Conservation (phyloP, 2,329 filamentous ascomycete genomes). For the Monilinia fructigena region DNA sequence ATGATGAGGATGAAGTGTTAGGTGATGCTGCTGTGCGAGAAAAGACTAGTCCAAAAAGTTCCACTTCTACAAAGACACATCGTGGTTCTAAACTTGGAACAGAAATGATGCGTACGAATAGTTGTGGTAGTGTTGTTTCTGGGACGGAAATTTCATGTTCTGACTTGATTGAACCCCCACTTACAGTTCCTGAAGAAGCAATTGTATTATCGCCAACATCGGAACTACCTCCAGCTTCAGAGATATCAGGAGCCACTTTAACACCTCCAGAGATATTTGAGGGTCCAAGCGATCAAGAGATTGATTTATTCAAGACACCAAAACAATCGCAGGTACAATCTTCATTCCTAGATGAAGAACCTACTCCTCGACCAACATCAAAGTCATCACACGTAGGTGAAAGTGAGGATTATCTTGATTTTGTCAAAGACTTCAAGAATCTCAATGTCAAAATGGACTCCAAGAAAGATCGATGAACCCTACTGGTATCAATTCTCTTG, state of each 20-base stretch:
- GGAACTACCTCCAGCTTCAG: conserved; percentile 33
- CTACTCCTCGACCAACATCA: conserved; percentile 11
- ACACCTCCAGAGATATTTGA: conserved; percentile 37
- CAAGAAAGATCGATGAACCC: conserved; percentile 1
- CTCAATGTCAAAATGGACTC: not conserved
- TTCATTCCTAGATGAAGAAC: conserved; percentile 18
- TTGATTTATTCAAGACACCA: conserved; percentile 37
- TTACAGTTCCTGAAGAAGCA: conserved; percentile 32
- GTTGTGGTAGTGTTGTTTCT: conserved; percentile 71
- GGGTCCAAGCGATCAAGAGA: conserved; percentile 27
- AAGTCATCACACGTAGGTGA: not conserved
- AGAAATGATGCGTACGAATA: conserved; percentile 98
- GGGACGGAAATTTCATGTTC: conserved; percentile 26
- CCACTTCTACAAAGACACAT: conserved; percentile 51
- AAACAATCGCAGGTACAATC: conserved; percentile 28
- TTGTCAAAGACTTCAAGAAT: not conserved
- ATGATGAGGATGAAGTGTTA: conserved; percentile 92
- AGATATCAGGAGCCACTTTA: conserved; percentile 33
- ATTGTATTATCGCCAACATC: conserved; percentile 6
- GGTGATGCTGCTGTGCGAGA: conserved; percentile 51
- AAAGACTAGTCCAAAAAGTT: conserved; percentile 48
- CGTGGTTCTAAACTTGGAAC: conserved; percentile 87
- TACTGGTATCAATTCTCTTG: not conserved
- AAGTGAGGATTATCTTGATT: not conserved
- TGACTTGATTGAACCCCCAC: conserved; percentile 32